These are phyloP conservation scores for Fraxinus floribunda DNA, from an alignment of 305 asterid genomes.

Conservation along the genomic window DNA sequence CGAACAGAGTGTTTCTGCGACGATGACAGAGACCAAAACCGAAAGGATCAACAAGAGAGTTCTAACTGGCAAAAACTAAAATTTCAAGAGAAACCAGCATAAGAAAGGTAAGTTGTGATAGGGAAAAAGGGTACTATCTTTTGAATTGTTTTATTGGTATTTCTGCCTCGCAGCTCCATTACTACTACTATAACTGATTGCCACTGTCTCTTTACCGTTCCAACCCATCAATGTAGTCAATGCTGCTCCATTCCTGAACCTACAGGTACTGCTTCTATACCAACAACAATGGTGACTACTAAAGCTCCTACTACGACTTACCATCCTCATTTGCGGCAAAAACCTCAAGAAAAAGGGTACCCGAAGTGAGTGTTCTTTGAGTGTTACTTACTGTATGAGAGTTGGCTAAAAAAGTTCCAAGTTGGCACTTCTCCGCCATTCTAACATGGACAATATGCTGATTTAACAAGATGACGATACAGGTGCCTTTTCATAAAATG, in stretches of 20 bases:
- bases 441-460: neutral
- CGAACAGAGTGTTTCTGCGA: conserved; percentile 68
- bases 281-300: neutral
- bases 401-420: neutral
- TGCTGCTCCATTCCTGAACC: neutral
- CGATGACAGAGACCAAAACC: conserved; percentile 25
- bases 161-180: neutral
- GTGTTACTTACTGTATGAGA: neutral
- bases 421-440: neutral
- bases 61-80: neutral
- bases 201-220: neutral
- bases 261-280: neutral
- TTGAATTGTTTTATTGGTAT: neutral
- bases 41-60: conserved; percentile 19
- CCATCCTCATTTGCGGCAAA: neutral
- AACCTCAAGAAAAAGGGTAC: neutral
- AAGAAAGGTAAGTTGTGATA: neutral
- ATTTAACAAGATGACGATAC: neutral
- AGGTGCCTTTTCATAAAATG: neutral
- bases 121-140: neutral
- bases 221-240: neutral
- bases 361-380: neutral
- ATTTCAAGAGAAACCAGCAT: conserved; percentile 17
- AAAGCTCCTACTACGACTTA: neutral
- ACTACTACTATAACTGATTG: neutral